These are phyloP conservation scores for Ascochyta koolunga DNA, from an alignment of 2,329 filamentous ascomycete genomes.

Conservation along the genomic window DNA sequence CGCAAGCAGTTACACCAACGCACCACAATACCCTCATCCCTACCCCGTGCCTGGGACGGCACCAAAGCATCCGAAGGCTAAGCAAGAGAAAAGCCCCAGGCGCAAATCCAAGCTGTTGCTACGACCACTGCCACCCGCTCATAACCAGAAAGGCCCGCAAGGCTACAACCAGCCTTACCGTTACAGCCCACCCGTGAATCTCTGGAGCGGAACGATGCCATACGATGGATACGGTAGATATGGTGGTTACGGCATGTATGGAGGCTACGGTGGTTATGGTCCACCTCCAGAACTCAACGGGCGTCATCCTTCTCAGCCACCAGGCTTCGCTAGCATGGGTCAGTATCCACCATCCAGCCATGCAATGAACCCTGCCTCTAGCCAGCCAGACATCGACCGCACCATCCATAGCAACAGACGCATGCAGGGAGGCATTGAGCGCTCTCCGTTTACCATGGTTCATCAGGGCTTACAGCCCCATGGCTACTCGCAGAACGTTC, in stretches of 20 bases:
- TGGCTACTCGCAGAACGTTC: not conserved
- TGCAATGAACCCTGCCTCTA: slow-evolving; percentile 1
- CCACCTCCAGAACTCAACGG: not conserved
- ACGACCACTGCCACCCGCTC: not conserved
- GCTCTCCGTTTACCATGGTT: not conserved
- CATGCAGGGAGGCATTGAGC: not conserved
- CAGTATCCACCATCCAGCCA: slow-evolving; percentile 3
- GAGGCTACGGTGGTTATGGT: not conserved
- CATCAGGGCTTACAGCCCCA: not conserved
- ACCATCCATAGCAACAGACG: not conserved
- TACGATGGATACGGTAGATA: slow-evolving; percentile 10
- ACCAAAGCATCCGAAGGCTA: not conserved
- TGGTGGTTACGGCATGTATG: slow-evolving; percentile 7
- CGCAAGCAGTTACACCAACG: slow-evolving; percentile 16
- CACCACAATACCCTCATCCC: not conserved
- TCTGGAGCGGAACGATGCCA: slow-evolving; percentile 8
- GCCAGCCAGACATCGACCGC: not conserved
- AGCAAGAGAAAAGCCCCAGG: slow-evolving; percentile 10
- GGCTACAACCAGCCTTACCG: slow-evolving; percentile 1
- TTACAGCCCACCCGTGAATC: slow-evolving; percentile 3
- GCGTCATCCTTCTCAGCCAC: slow-evolving; percentile 5
- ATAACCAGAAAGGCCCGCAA: not conserved
- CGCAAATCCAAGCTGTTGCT: not conserved
- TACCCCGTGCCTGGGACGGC: not conserved
- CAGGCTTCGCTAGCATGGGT: not conserved